Evolutionary conservation across 352 stramenopile species (phyloP).

Genomic region (Phytopythium mirpurense): DNA sequence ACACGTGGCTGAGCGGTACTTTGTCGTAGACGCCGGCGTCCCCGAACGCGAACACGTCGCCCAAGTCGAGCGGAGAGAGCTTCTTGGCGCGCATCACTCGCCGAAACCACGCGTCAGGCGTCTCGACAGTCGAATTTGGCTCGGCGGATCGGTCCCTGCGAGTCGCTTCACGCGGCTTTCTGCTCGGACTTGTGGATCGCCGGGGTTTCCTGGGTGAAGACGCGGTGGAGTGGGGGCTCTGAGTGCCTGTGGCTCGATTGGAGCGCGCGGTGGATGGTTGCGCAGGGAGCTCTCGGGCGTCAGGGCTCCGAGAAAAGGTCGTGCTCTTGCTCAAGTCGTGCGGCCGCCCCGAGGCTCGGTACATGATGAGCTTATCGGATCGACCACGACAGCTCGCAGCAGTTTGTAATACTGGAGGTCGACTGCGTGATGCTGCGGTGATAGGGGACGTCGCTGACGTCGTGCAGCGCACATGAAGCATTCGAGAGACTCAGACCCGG

Average conservation of each 20-base stretch:
- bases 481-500: background rate
- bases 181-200: background rate
- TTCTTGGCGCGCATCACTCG: slow-evolving; percentile 34
- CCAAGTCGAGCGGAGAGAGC: slow-evolving; percentile 50
- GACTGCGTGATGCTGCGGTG: no score
- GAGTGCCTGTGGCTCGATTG: slow-evolving; percentile 5
- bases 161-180: background rate
- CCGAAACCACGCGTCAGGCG: slow-evolving; percentile 47
- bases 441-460: no score
- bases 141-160: background rate
- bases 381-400: no score
- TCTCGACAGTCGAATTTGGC: slow-evolving; percentile 13
- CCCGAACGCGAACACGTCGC: slow-evolving; percentile 45
- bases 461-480: background rate
- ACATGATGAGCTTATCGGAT: no score
- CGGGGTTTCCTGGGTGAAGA: background rate
- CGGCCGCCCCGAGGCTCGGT: background rate
- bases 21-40: slow-evolving; percentile 27
- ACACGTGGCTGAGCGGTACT: slow-evolving; percentile 44
- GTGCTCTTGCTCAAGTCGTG: slow-evolving; percentile 8
- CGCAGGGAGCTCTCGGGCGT: slow-evolving; percentile 1
- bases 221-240: background rate
- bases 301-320: slow-evolving; percentile 1
- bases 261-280: slow-evolving; percentile 16
- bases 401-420: no score